These are phyloP conservation scores for Coprinellus aureogranulatus DNA, from an alignment of 768 basidiomycete genomes.

Conservation along the genomic window DNA sequence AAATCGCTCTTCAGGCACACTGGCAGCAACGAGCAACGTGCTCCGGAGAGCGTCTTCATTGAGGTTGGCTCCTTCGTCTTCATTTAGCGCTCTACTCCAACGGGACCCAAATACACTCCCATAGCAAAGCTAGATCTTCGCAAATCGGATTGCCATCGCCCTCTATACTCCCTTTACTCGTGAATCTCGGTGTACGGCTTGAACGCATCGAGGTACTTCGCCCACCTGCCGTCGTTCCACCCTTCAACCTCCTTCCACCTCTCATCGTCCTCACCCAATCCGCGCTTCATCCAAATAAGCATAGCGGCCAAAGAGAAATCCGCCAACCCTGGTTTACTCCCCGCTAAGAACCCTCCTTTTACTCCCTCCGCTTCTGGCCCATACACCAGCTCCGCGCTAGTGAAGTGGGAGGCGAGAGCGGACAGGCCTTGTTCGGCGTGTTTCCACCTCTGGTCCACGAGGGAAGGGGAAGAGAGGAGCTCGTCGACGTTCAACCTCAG, in stretches of 20 bases:
- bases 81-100: too few relatives aligned
- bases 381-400: background rate
- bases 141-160: too few relatives aligned
- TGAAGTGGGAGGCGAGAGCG: background rate
- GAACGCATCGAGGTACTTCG: constrained; percentile 8
- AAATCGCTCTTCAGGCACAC: too few relatives aligned
- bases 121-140: too few relatives aligned
- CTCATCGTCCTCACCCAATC: constrained; percentile 18
- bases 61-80: too few relatives aligned
- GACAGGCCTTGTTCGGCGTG: background rate
- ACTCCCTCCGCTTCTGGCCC: background rate
- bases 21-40: too few relatives aligned
- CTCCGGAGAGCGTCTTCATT: too few relatives aligned
- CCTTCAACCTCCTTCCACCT: constrained; percentile 22
- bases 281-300: constrained; percentile 11
- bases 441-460: background rate
- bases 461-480: background rate
- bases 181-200: background rate
- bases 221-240: constrained; percentile 26
- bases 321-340: constrained; percentile 18
- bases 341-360: constrained; percentile 1
- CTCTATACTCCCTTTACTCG: too few relatives aligned
- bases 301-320: constrained; percentile 21
- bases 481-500: background rate
- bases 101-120: too few relatives aligned